phyloP scores from a whole-genome alignment of 139 green algal genomes.

The Pleodorina starrii region DNA sequence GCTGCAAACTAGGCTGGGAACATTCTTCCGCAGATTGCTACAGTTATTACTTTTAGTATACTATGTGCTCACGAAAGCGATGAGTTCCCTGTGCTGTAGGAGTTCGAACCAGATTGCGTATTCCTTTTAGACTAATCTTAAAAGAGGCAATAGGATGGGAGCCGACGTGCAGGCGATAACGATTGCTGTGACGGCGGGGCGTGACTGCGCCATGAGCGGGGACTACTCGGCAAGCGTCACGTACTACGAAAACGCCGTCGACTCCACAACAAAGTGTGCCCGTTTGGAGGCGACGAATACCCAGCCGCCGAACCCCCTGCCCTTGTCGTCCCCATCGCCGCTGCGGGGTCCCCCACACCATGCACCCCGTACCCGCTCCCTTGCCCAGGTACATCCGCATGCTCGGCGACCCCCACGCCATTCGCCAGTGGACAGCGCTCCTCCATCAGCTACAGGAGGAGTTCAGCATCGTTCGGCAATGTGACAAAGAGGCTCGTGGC shows the following conservation, averaged over 20 bases:
- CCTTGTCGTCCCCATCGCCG: no score
- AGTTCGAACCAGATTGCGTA: no score
- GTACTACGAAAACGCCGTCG: slow-evolving; percentile 44
- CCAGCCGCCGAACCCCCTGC: no score
- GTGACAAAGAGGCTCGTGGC: slow-evolving; percentile 15
- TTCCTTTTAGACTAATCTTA: no score
- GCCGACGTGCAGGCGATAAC: slow-evolving; percentile 18
- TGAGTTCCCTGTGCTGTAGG: no score
- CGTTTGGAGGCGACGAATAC: not conserved
- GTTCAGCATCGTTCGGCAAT: not conserved
- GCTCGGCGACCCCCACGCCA: slow-evolving; percentile 33
- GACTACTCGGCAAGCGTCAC: slow-evolving; percentile 24
- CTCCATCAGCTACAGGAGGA: slow-evolving; percentile 1
- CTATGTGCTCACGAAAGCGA: no score
- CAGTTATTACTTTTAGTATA: no score
- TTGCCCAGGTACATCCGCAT: slow-evolving; percentile 12
- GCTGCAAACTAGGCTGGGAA: no score
- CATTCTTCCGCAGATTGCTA: no score
- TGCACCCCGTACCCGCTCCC: not conserved
- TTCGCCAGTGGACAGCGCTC: slow-evolving; percentile 9
- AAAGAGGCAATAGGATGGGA: slow-evolving; percentile 22
- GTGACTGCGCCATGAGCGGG: slow-evolving; percentile 28
- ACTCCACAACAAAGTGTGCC: not conserved
- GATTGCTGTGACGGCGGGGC: slow-evolving; percentile 18
- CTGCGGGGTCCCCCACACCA: no score